Evolutionary conservation across 768 basidiomycete species (phyloP).

Genomic region (Nevesoporus exiguus): DNA sequence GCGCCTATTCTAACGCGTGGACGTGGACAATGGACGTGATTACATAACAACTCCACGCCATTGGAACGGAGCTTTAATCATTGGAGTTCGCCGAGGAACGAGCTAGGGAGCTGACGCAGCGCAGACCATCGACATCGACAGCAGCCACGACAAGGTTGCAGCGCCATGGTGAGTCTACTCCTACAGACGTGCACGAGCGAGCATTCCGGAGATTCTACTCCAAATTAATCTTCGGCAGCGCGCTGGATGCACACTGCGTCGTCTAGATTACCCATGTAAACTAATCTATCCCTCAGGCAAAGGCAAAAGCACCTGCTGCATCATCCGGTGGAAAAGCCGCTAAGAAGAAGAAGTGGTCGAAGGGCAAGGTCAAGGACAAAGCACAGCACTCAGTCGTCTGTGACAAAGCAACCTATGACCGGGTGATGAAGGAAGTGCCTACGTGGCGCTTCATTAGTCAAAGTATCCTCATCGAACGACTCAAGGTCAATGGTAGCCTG

Average conservation of each 20-base stretch:
- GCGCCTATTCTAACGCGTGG: background rate
- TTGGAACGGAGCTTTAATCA: slow-evolving; percentile 22
- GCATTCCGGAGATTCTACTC: background rate
- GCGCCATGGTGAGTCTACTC: slow-evolving; percentile 30
- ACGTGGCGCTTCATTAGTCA: slow-evolving; percentile 99
- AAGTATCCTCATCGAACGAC: slow-evolving; percentile 96
- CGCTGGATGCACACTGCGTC: slow-evolving; percentile 23
- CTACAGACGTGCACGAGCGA: background rate
- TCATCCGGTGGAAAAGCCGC: slow-evolving; percentile 80
- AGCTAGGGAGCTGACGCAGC: background rate
- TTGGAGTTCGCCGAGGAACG: slow-evolving; percentile 20
- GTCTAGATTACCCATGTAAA: slow-evolving; percentile 16
- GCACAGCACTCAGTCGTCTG: slow-evolving; percentile 93
- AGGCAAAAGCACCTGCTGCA: slow-evolving; percentile 66
- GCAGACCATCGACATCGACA: slow-evolving; percentile 23
- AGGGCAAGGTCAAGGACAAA: slow-evolving; percentile 99
- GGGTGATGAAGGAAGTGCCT: slow-evolving; percentile 96
- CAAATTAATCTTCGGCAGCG: slow-evolving; percentile 4
- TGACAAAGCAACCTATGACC: slow-evolving; percentile 90
- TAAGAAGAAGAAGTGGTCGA: slow-evolving; percentile 99
- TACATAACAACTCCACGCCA: slow-evolving; percentile 15
- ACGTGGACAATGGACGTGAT: slow-evolving; percentile 5
- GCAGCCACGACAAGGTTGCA: slow-evolving; percentile 22
- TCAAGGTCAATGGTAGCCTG: slow-evolving; percentile 94
- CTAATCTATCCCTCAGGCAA: slow-evolving; percentile 51